A percentile compares a stretch with the other conserved stretches of the same genome.
Evolutionary conservation across 768 basidiomycete genomes (phyloP).

Genomic region (Psilocybe cubensis): DNA sequence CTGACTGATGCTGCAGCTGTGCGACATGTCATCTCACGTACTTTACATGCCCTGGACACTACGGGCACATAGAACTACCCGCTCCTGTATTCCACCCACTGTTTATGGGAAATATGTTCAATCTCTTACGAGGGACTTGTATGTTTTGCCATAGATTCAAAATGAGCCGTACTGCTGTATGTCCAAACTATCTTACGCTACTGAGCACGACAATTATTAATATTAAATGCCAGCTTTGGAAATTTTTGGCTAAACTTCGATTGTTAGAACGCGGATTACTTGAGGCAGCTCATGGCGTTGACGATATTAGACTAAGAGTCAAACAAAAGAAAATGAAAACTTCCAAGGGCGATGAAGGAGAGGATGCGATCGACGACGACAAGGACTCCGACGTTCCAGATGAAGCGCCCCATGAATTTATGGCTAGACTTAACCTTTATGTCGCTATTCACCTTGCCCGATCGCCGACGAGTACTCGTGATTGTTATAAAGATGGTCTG

Average conservation of each 20-base stretch:
- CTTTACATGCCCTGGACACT: constrained; percentile 97
- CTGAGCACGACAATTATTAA: constrained; percentile 4
- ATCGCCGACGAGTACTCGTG: constrained; percentile 62
- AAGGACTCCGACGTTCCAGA: constrained; percentile 50
- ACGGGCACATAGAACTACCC: constrained; percentile 96
- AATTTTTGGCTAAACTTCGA: constrained; percentile 85
- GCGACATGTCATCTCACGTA: constrained; percentile 91
- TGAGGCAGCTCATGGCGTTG: constrained; percentile 77
- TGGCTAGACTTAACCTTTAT: constrained; percentile 64
- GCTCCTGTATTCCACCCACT: constrained; percentile 95
- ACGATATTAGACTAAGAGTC: constrained; percentile 59
- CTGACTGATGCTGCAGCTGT: constrained; percentile 60
- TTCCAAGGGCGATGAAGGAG: constrained; percentile 42
- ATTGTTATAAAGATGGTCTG: constrained; percentile 86
- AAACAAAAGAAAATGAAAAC: constrained; percentile 31
- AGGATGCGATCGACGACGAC: constrained; percentile 39
- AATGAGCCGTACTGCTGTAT: constrained; percentile 70
- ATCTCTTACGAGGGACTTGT: constrained; percentile 85
- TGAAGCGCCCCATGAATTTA: constrained; percentile 66
- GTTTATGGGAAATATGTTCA: constrained; percentile 91
- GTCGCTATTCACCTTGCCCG: constrained; percentile 59
- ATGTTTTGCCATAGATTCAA: constrained; percentile 96
- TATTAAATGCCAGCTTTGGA: constrained; percentile 59
- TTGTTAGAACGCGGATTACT: constrained; percentile 90
- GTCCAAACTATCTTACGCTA: constrained; percentile 13